Evolutionary conservation across 2,329 filamentous ascomycete genomes (phyloP), one percentile per base, ranked within the genome.

Genomic region (Neofusicoccum laricinum): DNA sequence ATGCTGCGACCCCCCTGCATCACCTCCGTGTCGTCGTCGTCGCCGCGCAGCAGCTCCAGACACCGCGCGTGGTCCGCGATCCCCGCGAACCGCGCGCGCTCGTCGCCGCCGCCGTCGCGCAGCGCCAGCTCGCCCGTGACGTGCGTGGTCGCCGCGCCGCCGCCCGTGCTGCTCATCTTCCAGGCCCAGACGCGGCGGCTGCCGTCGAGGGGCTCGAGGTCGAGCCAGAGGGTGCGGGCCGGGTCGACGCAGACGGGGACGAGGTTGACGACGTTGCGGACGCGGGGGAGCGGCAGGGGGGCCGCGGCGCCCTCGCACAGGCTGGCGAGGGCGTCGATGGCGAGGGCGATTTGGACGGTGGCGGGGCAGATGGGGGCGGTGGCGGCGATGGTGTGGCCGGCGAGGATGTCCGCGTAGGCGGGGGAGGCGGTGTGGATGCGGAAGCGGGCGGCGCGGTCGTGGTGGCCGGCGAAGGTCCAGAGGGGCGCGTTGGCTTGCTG

Each of bases 151-250:
- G 45, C 11, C n/a, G 45, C 45, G 17, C 11, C 38, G n/a, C 19
- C 25, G 32, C 45, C 21, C 10, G 45, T 48, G 45, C 45, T 48
- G 45, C 11, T 3, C 45, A 48, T 48, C 45, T 48, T 30, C 45
- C 45, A 48, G 6, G 45, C 45, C 45, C 45, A 48, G 79, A 0
- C 76, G 45, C 1, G 45, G 4, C 45, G 45, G 19, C 21, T 19
- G 45, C 6, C 6, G 45, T 48, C 45, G 6, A 48, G 45, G 19
- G 45, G 19, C 81, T 67, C 69, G 80, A 48, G 7, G 19, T 48
- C 45, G 7, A 48, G 21, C 45, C 45, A 48, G 21, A 48, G 19
- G 45, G 19, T 4, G 15, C 45, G n/a, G 7, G 45, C 11, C 45
- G 45, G 45, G 45, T 48, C 45, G 45, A 30, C 45, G 45, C 45